phyloP scores from a whole-genome alignment of 2,329 filamentous ascomycete genomes.

The Ustulina deusta region DNA sequence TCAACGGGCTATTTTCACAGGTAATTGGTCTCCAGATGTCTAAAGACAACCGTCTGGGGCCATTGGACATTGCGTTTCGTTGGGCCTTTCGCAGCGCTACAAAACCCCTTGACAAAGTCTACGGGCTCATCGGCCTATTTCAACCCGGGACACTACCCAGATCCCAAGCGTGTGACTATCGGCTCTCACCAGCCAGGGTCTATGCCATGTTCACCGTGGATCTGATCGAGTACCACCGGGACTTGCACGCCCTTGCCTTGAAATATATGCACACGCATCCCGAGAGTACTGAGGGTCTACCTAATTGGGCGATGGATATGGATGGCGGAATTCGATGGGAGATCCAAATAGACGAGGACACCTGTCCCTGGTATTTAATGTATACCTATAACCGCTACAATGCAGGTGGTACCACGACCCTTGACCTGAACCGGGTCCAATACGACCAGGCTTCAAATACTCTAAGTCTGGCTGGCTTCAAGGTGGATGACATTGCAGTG shows the following conservation, averaged over 20 bases:
- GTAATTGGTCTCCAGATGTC: background rate
- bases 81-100: background rate
- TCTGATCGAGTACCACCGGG: background rate
- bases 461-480: background rate
- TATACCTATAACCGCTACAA: slow-evolving; percentile 2
- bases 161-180: slow-evolving; percentile 4
- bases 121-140: slow-evolving; percentile 3
- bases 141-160: background rate
- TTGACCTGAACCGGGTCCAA: background rate
- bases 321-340: background rate
- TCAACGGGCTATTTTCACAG: background rate
- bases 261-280: background rate
- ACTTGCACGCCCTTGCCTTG: slow-evolving; percentile 1
- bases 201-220: slow-evolving; percentile 12
- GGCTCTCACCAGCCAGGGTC: background rate
- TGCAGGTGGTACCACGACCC: background rate
- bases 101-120: background rate
- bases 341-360: background rate
- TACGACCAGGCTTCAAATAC: background rate
- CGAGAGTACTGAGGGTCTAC: background rate
- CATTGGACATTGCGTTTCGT: background rate
- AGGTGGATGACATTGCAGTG: slow-evolving; percentile 1
- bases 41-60: background rate
- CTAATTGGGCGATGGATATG: background rate
- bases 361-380: background rate